Conservation (phyloP, 108 stramenopile species). For the Schizochytrium sp. region DNA sequence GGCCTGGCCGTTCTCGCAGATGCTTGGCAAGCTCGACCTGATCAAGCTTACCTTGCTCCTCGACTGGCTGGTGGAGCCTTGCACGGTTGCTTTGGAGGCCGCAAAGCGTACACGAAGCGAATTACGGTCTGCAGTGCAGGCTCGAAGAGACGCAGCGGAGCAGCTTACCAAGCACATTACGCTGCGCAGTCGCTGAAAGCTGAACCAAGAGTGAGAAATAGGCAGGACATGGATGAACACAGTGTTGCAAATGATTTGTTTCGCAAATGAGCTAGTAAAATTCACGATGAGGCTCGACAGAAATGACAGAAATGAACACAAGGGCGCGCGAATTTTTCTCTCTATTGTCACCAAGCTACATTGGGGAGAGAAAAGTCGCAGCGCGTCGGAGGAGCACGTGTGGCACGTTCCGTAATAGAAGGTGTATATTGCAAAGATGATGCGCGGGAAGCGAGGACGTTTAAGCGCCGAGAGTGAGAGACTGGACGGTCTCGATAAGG, state of each 20-base stretch:
- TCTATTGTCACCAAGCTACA: too few relatives aligned
- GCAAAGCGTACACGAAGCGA: neutral
- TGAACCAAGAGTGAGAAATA: neutral
- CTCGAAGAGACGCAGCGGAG: neutral
- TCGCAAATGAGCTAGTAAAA: neutral
- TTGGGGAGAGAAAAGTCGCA: too few relatives aligned
- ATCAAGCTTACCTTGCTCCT: neutral
- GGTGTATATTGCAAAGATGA: too few relatives aligned
- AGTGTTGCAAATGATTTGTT: neutral
- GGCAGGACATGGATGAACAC: too few relatives aligned
- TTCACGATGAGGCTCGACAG: too few relatives aligned
- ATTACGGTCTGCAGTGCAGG: neutral
- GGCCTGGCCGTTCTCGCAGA: neutral
- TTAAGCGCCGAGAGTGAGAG: neutral
- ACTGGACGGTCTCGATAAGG: neutral
- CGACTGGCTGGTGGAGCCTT: neutral
- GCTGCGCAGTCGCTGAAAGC: neutral
- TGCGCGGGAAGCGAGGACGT: neutral
- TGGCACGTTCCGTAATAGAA: too few relatives aligned
- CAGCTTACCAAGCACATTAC: constrained; percentile 7
- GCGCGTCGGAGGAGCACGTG: too few relatives aligned
- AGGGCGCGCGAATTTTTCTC: too few relatives aligned
- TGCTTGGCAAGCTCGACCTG: constrained; percentile 1
- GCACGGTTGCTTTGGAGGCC: neutral
- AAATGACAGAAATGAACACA: too few relatives aligned